Evolutionary conservation across 2,329 filamentous ascomycete genomes (phyloP).

Genomic region (Furcasterigmium sp.): DNA sequence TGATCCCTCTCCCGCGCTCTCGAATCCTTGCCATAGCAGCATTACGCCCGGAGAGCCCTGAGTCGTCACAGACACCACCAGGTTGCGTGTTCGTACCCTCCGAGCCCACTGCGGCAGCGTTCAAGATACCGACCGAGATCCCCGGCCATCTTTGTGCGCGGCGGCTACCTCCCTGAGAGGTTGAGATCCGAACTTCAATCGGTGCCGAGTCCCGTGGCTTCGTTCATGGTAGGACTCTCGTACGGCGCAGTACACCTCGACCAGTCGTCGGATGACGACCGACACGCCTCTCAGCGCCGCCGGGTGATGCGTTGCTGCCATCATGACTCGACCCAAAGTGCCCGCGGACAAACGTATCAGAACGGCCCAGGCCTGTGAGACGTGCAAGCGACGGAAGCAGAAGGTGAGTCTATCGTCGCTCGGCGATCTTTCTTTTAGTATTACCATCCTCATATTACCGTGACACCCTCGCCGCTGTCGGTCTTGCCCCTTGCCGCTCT

Average conservation of each 20-base stretch:
- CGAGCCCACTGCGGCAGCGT: too few species aligned
- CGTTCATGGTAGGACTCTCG: neutral
- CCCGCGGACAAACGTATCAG: slow-evolving; percentile 56
- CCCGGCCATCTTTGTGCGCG: too few species aligned
- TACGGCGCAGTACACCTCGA: slow-evolving; percentile 1
- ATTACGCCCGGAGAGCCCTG: too few species aligned
- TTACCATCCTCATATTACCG: neutral
- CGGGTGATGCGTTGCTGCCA: slow-evolving; percentile 15
- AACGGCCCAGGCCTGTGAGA: slow-evolving; percentile 59
- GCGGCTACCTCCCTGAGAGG: too few species aligned
- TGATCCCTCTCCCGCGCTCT: neutral
- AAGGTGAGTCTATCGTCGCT: slow-evolving; percentile 43
- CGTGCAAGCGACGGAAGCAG: slow-evolving; percentile 62
- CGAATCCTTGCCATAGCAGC: too few species aligned
- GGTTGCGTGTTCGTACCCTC: too few species aligned
- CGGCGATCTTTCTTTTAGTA: neutral
- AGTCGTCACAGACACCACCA: too few species aligned
- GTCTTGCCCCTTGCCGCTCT: too few species aligned
- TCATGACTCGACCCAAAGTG: slow-evolving; percentile 50
- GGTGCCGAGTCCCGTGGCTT: neutral
- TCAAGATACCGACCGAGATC: too few species aligned
- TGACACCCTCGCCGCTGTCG: neutral
- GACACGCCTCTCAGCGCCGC: slow-evolving; percentile 3
- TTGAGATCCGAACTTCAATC: neutral
- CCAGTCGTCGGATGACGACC: slow-evolving; percentile 11